Percentiles rank a stretch among this genome's conserved stretches.
These are phyloP conservation scores for Cyberlindnera veronae DNA, from an alignment of 805 yeast genomes.

Conservation along the genomic window DNA sequence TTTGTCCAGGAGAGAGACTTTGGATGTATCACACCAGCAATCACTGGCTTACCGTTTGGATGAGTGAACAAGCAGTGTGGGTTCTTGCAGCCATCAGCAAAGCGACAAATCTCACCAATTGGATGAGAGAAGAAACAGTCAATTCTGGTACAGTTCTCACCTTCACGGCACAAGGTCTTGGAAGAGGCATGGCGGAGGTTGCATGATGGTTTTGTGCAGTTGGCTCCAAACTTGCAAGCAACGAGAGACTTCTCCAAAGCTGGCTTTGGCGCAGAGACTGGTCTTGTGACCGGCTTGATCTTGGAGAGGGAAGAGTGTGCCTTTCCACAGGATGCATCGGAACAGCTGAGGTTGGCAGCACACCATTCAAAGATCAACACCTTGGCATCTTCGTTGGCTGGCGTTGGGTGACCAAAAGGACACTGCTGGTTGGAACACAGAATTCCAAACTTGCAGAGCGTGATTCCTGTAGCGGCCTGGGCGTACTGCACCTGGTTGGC, in stretches of 20 bases:
- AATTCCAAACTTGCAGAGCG: slow-evolving; percentile 72
- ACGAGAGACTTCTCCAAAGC: slow-evolving; percentile 54
- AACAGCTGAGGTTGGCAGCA: slow-evolving; percentile 61
- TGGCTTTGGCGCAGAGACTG: slow-evolving; percentile 23
- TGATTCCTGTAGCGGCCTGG: slow-evolving; percentile 44
- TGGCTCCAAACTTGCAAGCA: slow-evolving; percentile 75
- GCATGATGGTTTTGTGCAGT: slow-evolving; percentile 76
- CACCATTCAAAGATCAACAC: slow-evolving; percentile 76
- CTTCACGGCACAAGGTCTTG: slow-evolving; percentile 74
- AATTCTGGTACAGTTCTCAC: slow-evolving; percentile 68
- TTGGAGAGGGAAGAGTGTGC: slow-evolving; percentile 81
- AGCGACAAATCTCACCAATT: slow-evolving; percentile 72
- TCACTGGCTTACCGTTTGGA: slow-evolving; percentile 65
- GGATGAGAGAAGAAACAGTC: slow-evolving; percentile 88
- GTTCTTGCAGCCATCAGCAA: slow-evolving; percentile 72
- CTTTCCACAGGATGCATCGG: slow-evolving; percentile 56
- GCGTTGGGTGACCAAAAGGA: slow-evolving; percentile 91
- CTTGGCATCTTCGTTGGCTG: slow-evolving; percentile 70
- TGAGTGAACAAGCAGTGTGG: slow-evolving; percentile 70
- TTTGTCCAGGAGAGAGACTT: slow-evolving; percentile 29
- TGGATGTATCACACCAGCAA: slow-evolving; percentile 13
- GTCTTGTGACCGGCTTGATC: slow-evolving; percentile 35
- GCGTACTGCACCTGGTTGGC: slow-evolving; percentile 28
- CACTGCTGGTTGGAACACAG: slow-evolving; percentile 75
- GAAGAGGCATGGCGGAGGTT: slow-evolving; percentile 82